Evolutionary conservation across 2,329 filamentous ascomycete species (phyloP), one percentile per base, ranked within the genome.

Genomic region (Aspergillus sp.): DNA sequence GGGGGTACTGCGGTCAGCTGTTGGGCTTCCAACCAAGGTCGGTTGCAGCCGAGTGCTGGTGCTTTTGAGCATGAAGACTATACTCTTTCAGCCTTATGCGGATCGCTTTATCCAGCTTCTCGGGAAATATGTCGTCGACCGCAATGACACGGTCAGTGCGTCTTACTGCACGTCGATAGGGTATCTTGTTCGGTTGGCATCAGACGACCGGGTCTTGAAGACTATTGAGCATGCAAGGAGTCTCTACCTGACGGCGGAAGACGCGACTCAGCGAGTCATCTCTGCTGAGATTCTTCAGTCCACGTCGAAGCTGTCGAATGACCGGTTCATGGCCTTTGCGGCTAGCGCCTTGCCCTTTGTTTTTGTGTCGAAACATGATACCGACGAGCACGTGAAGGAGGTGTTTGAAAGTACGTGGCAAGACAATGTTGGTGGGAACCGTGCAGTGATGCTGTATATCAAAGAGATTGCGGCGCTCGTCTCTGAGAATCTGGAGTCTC

Each of bases 1-100:
- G 67, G 80, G 82, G 26, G 86, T 88, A 0, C 90, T 97, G 72
- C 94, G 93, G 67, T 85, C 82, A 22, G 89, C 92, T 1, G 85
- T 99, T 35, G 93, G 92, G 1, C 85, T 97, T 73, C 93, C 93
- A 2, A 95, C 91, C 0, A 97, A 97, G 75, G 88, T 97, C 45
- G 94, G 91, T 35, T 95, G 91, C 64, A 89, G 88, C 58, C 84
- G 90, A 50, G 86, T 96, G 2, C 79, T 99, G 30, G 88, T 89
- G 7, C 92, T 90, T 0, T 79, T 99, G 7, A 89, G 90, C 47
- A 93, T 92, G 47, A 84, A 90, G 11, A 84, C 82, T 33, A 80
- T 86, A 35, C 77, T 92, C 26, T 89, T 96, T 69, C 82, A 81
- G 35, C 85, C 89, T 0, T 85, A 92, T 63, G 86, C 89, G 11